Evolutionary conservation across 768 basidiomycete genomes (phyloP), one percentile per base, ranked within the genome.

Genomic region (Naganishia onofrii): DNA sequence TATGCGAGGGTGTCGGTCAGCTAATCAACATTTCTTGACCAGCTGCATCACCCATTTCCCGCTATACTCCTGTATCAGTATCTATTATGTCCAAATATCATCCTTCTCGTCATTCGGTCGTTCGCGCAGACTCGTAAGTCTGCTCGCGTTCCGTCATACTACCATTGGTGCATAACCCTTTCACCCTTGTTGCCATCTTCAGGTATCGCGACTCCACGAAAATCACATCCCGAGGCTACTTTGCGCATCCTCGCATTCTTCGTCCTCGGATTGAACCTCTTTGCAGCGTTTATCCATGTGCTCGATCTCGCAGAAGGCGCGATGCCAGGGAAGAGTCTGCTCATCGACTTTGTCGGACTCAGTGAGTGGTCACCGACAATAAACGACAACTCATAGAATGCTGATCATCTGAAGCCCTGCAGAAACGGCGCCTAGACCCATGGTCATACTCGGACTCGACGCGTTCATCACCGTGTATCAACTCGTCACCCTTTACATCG

Each of bases 401-500:
- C 58, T 60, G 58, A 60, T 15, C 46, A 17, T 17, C 19, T 3
- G 5, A 12, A 12, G 42, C 21, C 3, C 4, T 3, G 13, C 42
- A 63, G 60, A 28, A 28, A 66, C 65, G 8, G 19, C 65, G 1
- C 46, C 65, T 9, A 26, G 26, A 17, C 29, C 28, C 3, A 28
- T 44, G 31, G 26, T 54, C 19, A 26, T 66, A 4, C 52, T 66
- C 10, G 48, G 46, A 9, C n/a, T 66, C 29, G 65, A 66, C 31
- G 52, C 52, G 7, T 66, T 66, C n/a, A 52, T 66, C 65, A 53
- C 65, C 34, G 31, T 66, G 32, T 66, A 66, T 34, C 65, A 66
- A 31, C 29, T 66, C 19, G 51, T 53, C 5, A 66, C 65, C 29
- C 65, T 66, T 66, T 66, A 66, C 65, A 66, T 66, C 48, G 65